phyloP scores from a whole-genome alignment of 805 yeast genomes.

The Ogataea pini region DNA sequence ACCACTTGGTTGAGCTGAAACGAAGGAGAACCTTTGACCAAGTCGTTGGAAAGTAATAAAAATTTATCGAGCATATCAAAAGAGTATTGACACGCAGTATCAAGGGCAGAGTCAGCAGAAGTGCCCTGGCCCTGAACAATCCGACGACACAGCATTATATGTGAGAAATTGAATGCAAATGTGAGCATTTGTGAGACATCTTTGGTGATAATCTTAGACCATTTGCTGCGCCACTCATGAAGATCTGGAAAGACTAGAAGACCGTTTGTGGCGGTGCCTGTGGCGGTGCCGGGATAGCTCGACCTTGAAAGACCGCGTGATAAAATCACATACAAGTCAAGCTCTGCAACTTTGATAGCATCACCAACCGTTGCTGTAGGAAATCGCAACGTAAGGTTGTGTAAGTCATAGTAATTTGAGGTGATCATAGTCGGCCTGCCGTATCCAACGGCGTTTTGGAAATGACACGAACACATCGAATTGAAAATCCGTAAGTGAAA shows the following conservation, averaged over 20 bases:
- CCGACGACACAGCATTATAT: constrained; percentile 42
- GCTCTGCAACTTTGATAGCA: constrained; percentile 52
- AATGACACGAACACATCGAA: constrained; percentile 51
- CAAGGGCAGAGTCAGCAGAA: constrained; percentile 17
- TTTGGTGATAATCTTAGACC: constrained; percentile 45
- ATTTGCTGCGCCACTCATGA: constrained; percentile 46
- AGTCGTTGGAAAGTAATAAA: constrained; percentile 43
- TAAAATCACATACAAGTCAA: constrained; percentile 40
- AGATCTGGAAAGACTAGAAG: constrained; percentile 37
- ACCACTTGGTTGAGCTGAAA: constrained; percentile 53
- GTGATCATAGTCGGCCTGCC: constrained; percentile 48
- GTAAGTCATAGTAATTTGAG: constrained; percentile 41
- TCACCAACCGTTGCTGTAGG: constrained; percentile 56
- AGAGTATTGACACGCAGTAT: constrained; percentile 47
- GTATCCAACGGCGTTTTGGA: constrained; percentile 51
- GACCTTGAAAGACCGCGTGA: constrained; percentile 18
- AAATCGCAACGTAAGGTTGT: constrained; percentile 45
- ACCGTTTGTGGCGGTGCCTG: constrained; percentile 9
- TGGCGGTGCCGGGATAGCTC: constrained; percentile 1
- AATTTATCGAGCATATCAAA: constrained; percentile 47
- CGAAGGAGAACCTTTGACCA: constrained; percentile 57
- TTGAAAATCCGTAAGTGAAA: constrained; percentile 57
- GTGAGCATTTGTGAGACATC: constrained; percentile 51
- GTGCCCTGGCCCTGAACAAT: constrained; percentile 26
- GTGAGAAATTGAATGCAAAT: constrained; percentile 50